A percentile compares a stretch with the other conserved stretches of the same genome.
These are phyloP conservation scores for Paracamarosporium sp. DNA, from an alignment of 2,329 filamentous ascomycete genomes.

Conservation along the genomic window DNA sequence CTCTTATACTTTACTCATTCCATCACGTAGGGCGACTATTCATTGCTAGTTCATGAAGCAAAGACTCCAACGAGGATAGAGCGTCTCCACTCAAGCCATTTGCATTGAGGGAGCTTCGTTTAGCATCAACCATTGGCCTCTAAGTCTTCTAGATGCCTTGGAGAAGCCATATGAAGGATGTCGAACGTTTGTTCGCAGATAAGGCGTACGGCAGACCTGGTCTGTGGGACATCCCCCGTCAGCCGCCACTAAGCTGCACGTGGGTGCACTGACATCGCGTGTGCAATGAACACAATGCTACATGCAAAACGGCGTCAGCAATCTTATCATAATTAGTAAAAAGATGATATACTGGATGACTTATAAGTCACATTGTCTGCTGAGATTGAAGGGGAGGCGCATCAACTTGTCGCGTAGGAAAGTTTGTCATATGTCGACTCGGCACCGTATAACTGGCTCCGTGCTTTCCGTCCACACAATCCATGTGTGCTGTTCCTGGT, in stretches of 20 bases:
- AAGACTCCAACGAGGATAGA: not conserved
- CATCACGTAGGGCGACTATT: not conserved
- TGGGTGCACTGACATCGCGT: constrained; percentile 6
- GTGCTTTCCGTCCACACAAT: not conserved
- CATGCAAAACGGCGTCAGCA: not conserved
- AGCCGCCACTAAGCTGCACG: constrained; percentile 24
- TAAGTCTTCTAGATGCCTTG: constrained; percentile 3
- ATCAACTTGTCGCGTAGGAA: not conserved
- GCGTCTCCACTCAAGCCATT: not conserved
- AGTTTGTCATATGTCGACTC: not conserved
- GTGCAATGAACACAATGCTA: constrained; percentile 9
- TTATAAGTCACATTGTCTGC: not conserved
- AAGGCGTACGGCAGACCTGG: constrained; percentile 8
- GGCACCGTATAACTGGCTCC: not conserved
- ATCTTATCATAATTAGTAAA: not conserved
- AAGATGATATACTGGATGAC: not conserved
- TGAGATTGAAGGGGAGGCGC: not conserved
- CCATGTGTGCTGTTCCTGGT: not conserved
- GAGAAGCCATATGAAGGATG: not conserved
- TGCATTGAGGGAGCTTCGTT: constrained; percentile 1
- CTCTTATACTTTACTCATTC: not conserved
- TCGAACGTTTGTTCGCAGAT: not conserved
- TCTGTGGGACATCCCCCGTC: constrained; percentile 11
- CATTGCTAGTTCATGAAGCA: constrained; percentile 1
- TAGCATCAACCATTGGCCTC: not conserved